Evolutionary conservation across 345 rosid species (phyloP), one percentile per base, ranked within the genome.

Genomic region (Eucalyptus tenuipes): DNA sequence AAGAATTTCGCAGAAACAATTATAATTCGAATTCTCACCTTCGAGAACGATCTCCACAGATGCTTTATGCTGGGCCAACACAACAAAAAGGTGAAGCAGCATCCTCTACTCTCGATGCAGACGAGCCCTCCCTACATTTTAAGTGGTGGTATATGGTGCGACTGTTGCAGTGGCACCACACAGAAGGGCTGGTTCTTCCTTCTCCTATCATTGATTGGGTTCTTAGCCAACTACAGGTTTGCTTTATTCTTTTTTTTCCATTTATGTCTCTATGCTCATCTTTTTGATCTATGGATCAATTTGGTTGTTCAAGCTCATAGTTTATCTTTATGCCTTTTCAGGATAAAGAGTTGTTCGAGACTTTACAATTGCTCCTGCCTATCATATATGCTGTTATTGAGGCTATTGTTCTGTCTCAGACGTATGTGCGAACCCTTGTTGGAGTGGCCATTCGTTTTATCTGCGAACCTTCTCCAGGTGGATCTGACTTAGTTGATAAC

Each of bases 121-220:
- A 96, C 52, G 99, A 98, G 92, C 94, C 99, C 85, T 92, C 99
- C 88, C 91, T 96, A 85, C 95, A 96, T 93, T 93, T 94, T 87
- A 98, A 96, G 91, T 98, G 99, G 99, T 94, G 97, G 96, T 98
- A 98, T 93, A 92, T 97, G 90, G 98, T 96, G 90, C 95, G 98
- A 87, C 98, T 98, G 71, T 91, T 98, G 92, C 99, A 95, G 64
- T 98, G 99, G 98, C 99, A 96, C 93, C 94, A 92, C 92, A 93
- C 98, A 68, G 99, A 96, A 91, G 99, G 99, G 88, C 93, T 98
- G 66, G 94, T 97, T 92, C 93, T 96, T 91, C 98, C 99, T 89
- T 95, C 97, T 88, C 92, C 93, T 88, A 93, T 97, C 90, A 95
- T 97, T 90, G 99, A 98, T 91, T 98, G 99, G 99, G 97, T 92